Base-by-base conservation (phyloP, 2,329 filamentous ascomycete species). In the Pleoardoris graminearum region DNA sequence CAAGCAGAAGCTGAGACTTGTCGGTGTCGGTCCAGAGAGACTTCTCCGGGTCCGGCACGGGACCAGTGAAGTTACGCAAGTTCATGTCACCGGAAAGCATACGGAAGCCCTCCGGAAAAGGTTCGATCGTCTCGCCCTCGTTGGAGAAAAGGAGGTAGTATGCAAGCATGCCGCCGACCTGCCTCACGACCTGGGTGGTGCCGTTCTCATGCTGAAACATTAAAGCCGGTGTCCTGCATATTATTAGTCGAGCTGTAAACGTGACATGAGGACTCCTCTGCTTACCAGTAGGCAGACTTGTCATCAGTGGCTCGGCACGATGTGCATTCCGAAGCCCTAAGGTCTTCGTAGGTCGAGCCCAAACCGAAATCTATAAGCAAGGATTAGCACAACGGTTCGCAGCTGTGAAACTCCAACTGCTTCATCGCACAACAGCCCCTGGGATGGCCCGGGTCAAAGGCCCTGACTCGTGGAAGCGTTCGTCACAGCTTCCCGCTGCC, bases 71-170 rank as follows among this genome's bases (percentile, higher is more conserved):
- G 17, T 80, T 78, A 51, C 87, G 83, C 54, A 80, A 75, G 66
- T 72, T 79, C 22, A 82, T 75, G 67, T 90, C 79, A 53, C 89
- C 89, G 55, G 81, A 83, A 52, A 93, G 67, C 77, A 93, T 89
- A 68, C 85, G 83, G 62, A 93, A 81, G 29, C 85, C 87, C 16
- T 80, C 67, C 12, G 90, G 89, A 78, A 91, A 92, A 8, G 88
- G 79, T 37, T 86, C 78, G 64, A 90, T 84, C 62, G 86, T 81
- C 51, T 86, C 86, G 39, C 84, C 81, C 11, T 43, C 48, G 19
- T 54, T 54, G 1, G 21, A 1, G 66, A 88, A 85, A 10, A 91
- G 84, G 42, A 96, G 85, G 75, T 97, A 97, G 80, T 97, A 97
- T 14, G 68, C 70, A 42, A 74, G 70, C 70, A 74, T 72, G 59